Evolutionary conservation across 1,284 basidiomycete species (phyloP).

Genomic region (Ganoderma leucocontextum): DNA sequence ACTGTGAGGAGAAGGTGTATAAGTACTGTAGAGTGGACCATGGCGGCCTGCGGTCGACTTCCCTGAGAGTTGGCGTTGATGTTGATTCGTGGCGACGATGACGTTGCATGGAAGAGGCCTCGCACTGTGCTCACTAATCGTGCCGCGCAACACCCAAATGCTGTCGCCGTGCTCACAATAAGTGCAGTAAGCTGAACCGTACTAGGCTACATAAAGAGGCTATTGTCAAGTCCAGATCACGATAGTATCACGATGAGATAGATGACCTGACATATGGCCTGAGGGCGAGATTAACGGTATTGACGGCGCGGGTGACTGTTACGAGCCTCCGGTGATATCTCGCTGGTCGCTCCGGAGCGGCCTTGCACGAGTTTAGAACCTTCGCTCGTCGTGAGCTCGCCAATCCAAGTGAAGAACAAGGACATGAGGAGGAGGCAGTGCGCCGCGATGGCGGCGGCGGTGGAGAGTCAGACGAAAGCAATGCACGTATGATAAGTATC

Average conservation of each 20-base stretch:
- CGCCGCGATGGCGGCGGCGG: neutral
- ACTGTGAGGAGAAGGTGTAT: neutral
- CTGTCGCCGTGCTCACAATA: neutral
- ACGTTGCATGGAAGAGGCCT: conserved; percentile 25
- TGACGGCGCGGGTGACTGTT: neutral
- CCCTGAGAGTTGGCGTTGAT: neutral
- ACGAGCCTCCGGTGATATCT: conserved; percentile 18
- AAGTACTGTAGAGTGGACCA: neutral
- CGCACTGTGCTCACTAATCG: conserved; percentile 26
- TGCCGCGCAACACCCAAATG: conserved; percentile 20
- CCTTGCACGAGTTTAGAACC: neutral
- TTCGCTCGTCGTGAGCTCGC: neutral
- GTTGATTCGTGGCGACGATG: conserved; percentile 11
- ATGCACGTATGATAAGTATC: conserved; percentile 9
- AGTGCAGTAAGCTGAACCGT: neutral
- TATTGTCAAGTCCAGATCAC: conserved; percentile 2
- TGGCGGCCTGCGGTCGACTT: neutral
- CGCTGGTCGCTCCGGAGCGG: conserved; percentile 52
- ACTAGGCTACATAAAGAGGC: neutral
- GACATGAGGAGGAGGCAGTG: conserved; percentile 5
- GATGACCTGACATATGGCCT: neutral
- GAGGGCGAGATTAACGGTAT: neutral
- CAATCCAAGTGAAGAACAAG: neutral
- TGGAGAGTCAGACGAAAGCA: neutral
- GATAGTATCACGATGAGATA: neutral